Conservation (phyloP, 768 basidiomycete species). For the Amylocystis lapponica region DNA sequence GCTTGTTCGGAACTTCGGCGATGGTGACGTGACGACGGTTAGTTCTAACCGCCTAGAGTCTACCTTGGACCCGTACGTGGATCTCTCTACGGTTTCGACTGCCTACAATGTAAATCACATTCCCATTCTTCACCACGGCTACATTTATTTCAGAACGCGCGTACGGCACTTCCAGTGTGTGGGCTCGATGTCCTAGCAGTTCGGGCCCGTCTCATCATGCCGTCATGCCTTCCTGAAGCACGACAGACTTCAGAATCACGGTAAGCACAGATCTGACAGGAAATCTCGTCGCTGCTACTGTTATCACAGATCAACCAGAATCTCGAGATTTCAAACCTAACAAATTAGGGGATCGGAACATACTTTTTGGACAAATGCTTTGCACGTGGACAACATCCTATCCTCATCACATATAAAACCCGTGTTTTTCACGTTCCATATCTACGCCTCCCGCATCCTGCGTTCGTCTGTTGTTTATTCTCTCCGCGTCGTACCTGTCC, state of each 20-base stretch:
- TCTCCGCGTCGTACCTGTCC: background rate
- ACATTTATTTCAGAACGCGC: no score
- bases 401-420: constrained; percentile 6
- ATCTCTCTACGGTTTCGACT: no score
- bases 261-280: constrained; percentile 4
- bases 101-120: no score
- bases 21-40: no score
- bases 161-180: background rate
- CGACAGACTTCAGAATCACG: constrained; percentile 4
- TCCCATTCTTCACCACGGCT: no score
- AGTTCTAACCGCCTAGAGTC: no score
- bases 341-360: constrained; percentile 2
- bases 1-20: background rate
- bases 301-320: background rate
- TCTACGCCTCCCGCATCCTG: background rate
- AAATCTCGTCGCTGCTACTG: constrained; percentile 1
- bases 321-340: constrained; percentile 7
- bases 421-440: background rate
- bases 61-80: no score
- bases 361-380: background rate
- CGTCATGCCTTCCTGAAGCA: constrained; percentile 1
- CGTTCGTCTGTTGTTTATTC: background rate
- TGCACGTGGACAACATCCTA: constrained; percentile 1
- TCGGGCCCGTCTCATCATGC: constrained; percentile 4
- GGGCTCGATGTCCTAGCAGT: constrained; percentile 4